phyloP scores from a whole-genome alignment of 2,329 filamentous ascomycete genomes.

The Pseudocercospora pini-densiflorae region DNA sequence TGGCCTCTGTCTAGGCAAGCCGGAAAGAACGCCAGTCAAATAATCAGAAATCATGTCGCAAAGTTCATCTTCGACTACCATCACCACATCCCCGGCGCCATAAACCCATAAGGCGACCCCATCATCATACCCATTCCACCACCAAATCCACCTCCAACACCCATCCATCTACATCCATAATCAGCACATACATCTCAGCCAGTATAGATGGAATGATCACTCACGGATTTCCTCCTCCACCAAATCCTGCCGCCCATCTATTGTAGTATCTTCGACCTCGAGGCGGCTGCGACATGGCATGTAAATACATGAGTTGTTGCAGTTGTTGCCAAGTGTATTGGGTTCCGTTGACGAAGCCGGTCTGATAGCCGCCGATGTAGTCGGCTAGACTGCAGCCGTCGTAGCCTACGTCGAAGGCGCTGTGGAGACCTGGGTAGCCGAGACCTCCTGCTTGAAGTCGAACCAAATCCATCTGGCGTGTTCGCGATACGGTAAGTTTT shows the following conservation, averaged over 20 bases:
- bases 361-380: background rate
- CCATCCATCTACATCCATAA: background rate
- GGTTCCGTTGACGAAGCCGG: background rate
- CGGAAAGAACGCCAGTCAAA: background rate
- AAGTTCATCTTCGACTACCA: background rate
- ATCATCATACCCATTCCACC: constrained; percentile 7
- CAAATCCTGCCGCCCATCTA: background rate
- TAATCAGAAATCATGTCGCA: background rate
- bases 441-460: background rate
- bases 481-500: no score
- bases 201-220: background rate
- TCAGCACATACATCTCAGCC: background rate
- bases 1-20: constrained; percentile 5
- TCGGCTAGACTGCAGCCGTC: background rate
- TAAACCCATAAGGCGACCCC: constrained; percentile 8
- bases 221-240: background rate
- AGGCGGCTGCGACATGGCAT: background rate
- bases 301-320: background rate
- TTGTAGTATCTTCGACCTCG: background rate
- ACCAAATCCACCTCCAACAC: constrained; percentile 1
- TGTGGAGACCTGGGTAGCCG: background rate
- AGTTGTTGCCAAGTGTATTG: background rate
- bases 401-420: background rate
- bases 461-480: background rate
- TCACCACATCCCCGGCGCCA: constrained; percentile 6